phyloP scores from a whole-genome alignment of 495 filamentous ascomycete species.

The Cercophora newfieldiana region DNA sequence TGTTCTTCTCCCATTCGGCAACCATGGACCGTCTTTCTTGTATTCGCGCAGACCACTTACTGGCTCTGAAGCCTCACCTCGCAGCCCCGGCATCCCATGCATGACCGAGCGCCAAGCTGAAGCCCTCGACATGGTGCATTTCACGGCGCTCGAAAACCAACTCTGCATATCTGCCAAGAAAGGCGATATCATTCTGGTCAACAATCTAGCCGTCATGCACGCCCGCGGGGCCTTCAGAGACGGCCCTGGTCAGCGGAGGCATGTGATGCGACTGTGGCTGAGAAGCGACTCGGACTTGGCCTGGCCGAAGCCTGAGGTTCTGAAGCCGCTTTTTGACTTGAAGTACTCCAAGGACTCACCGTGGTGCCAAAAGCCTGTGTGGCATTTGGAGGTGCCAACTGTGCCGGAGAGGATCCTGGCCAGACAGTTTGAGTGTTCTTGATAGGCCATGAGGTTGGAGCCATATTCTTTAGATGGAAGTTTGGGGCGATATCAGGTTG shows the following conservation, averaged over 20 bases:
- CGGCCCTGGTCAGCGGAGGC: neutral
- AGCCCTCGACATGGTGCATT: slow-evolving; percentile 16
- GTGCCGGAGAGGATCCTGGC: slow-evolving; percentile 6
- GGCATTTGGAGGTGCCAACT: slow-evolving; percentile 1
- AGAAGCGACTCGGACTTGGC: neutral
- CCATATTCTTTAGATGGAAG: no score
- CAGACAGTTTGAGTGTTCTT: slow-evolving; percentile 12
- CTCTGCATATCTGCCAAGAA: neutral
- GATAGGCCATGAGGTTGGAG: no score
- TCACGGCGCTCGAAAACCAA: slow-evolving; percentile 8
- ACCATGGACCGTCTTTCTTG: slow-evolving; percentile 6
- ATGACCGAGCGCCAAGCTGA: slow-evolving; percentile 18
- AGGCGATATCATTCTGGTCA: slow-evolving; percentile 14
- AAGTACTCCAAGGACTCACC: slow-evolving; percentile 3
- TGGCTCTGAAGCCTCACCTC: neutral
- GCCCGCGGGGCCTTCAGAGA: slow-evolving; percentile 6
- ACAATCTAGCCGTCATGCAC: slow-evolving; percentile 17
- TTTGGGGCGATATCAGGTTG: no score
- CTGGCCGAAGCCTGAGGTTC: slow-evolving; percentile 7
- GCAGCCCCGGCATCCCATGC: neutral
- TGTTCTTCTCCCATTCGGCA: slow-evolving; percentile 4
- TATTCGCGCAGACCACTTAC: slow-evolving; percentile 10
- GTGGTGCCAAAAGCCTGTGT: neutral
- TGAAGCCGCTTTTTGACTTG: slow-evolving; percentile 3
- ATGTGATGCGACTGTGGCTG: slow-evolving; percentile 19